Percentiles rank a stretch among this genome's conserved stretches.
Conservation (phyloP, 2,329 filamentous ascomycete species). For the Phialocephala subalpina region DNA sequence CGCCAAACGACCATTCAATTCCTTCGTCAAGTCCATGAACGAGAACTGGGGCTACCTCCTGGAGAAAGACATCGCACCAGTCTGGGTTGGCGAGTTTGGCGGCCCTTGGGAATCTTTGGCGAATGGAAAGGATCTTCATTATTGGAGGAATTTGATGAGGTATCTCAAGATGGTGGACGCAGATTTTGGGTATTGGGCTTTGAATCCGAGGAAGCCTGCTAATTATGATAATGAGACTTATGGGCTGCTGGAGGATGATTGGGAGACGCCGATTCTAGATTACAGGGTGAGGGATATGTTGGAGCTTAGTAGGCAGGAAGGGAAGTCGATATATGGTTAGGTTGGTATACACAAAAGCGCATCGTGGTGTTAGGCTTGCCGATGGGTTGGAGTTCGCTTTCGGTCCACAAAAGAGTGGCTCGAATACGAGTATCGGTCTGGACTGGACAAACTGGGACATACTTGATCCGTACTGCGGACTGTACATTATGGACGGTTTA, state of each 20-base stretch:
- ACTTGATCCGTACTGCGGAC: too few species aligned
- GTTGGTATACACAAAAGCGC: background rate
- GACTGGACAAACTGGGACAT: background rate
- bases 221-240: constrained; percentile 66
- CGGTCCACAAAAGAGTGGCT: background rate
- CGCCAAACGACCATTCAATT: constrained; percentile 64
- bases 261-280: constrained; percentile 67
- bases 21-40: constrained; percentile 69
- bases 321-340: background rate
- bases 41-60: constrained; percentile 73
- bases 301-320: constrained; percentile 41
- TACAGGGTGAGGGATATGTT: constrained; percentile 69
- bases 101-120: constrained; percentile 56
- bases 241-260: constrained; percentile 68
- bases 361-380: background rate
- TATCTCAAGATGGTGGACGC: constrained; percentile 66
- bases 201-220: constrained; percentile 71
- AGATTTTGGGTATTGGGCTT: constrained; percentile 75
- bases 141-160: constrained; percentile 69
- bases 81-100: constrained; percentile 75
- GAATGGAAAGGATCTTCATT: constrained; percentile 65
- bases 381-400: background rate
- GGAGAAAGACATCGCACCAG: constrained; percentile 61
- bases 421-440: background rate
- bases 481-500: too few species aligned